Evolutionary conservation across 768 basidiomycete species (phyloP).

Genomic region (Daedaleopsis nitida): DNA sequence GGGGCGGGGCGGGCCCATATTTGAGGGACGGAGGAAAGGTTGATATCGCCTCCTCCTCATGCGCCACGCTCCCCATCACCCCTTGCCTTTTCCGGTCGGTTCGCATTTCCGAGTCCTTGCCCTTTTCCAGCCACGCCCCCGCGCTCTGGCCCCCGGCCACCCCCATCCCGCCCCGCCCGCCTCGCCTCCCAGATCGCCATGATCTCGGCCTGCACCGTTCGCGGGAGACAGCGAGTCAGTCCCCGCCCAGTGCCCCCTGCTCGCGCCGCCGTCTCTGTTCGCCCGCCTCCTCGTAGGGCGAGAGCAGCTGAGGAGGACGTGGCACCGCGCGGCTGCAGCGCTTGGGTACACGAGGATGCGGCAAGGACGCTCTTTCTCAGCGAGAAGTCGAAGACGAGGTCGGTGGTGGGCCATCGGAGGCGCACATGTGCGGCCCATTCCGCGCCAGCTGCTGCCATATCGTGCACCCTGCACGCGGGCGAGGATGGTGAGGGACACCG

Average conservation of each 20-base stretch:
- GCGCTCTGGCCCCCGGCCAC: slow-evolving; percentile 10
- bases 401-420: neutral
- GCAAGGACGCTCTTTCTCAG: slow-evolving; percentile 21
- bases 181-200: slow-evolving; percentile 4
- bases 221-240: neutral
- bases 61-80: slow-evolving; percentile 21
- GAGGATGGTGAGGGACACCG: no score
- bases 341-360: slow-evolving; percentile 14
- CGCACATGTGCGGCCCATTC: neutral
- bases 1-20: slow-evolving; percentile 18
- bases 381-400: slow-evolving; percentile 11
- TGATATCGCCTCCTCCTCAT: slow-evolving; percentile 11
- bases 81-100: slow-evolving; percentile 12
- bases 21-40: slow-evolving; percentile 12
- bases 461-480: neutral
- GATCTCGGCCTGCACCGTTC: neutral
- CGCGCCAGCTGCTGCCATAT: neutral
- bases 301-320: neutral
- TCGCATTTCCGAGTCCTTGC: slow-evolving; percentile 13
- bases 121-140: slow-evolving; percentile 5
- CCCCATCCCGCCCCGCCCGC: slow-evolving; percentile 11
- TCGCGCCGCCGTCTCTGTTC: neutral
- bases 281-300: neutral
- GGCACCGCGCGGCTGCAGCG: slow-evolving; percentile 1
- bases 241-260: neutral